These are phyloP conservation scores for Penicillium antarcticum DNA, from an alignment of 495 filamentous ascomycete genomes.

Conservation along the genomic window DNA sequence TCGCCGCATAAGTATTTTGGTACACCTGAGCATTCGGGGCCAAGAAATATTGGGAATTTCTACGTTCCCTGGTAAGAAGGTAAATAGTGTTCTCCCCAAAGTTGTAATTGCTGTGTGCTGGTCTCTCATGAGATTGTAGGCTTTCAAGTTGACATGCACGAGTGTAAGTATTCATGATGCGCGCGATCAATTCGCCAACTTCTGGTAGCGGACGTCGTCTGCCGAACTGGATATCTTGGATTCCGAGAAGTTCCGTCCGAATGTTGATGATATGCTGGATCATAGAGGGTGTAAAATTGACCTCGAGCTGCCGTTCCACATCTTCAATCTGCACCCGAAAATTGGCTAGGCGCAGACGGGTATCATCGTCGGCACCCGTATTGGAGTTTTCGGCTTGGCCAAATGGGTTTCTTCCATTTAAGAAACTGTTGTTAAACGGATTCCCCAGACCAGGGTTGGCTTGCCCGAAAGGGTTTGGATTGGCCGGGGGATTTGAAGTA, in stretches of 20 bases:
- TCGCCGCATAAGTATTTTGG: too few species aligned
- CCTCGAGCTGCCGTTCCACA: slow-evolving; percentile 39
- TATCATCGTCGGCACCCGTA: background rate
- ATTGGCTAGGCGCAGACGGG: background rate
- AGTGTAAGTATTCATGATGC: background rate
- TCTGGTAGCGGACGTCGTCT: slow-evolving; percentile 5
- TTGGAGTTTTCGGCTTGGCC: too few species aligned
- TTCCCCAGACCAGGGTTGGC: too few species aligned
- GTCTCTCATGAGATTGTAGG: background rate
- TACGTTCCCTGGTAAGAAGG: background rate
- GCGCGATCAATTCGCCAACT: background rate
- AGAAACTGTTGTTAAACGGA: too few species aligned
- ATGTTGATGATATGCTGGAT: slow-evolving; percentile 30
- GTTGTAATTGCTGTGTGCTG: too few species aligned
- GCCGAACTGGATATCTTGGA: slow-evolving; percentile 29
- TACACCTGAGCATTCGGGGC: too few species aligned
- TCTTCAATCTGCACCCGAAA: slow-evolving; percentile 31
- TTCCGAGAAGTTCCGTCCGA: slow-evolving; percentile 29
- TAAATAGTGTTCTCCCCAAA: too few species aligned
- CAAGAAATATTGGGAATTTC: too few species aligned
- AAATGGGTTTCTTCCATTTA: too few species aligned
- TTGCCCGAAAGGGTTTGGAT: too few species aligned
- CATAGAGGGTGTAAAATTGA: slow-evolving; percentile 24
- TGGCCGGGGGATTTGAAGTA: too few species aligned
- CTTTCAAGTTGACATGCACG: background rate